These are phyloP conservation scores for Daedaleopsis sinensis DNA, from an alignment of 768 basidiomycete species.

Conservation along the genomic window DNA sequence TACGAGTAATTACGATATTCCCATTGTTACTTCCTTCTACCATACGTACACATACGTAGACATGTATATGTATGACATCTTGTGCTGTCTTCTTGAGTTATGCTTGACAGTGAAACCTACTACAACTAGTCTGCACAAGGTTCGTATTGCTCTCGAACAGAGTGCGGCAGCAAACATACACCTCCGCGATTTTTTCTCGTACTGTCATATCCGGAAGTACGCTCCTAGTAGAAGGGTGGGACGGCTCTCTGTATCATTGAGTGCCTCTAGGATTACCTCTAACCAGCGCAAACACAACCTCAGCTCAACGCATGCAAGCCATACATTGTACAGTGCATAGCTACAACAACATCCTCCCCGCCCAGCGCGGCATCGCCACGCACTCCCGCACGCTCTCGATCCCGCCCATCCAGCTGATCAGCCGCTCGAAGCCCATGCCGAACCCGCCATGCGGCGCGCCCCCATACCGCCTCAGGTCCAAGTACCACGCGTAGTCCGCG, in stretches of 20 bases:
- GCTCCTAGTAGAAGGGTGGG: too few species aligned
- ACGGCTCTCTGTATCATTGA: too few species aligned
- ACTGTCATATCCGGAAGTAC: too few species aligned
- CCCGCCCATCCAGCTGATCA: conserved; percentile 86
- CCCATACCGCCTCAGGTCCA: conserved; percentile 82
- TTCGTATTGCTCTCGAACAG: too few species aligned
- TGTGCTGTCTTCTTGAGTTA: background rate
- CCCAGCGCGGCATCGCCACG: conserved; percentile 90
- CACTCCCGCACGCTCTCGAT: conserved; percentile 92
- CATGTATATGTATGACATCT: background rate
- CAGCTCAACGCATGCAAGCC: too few species aligned
- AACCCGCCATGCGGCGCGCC: conserved; percentile 94
- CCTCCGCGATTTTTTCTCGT: too few species aligned
- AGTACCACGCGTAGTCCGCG: conserved; percentile 66
- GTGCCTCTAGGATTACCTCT: too few species aligned
- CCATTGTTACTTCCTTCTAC: background rate
- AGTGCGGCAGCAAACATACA: too few species aligned
- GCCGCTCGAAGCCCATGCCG: conserved; percentile 93
- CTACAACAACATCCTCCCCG: conserved; percentile 72
- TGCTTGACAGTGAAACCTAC: too few species aligned
- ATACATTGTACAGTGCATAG: too few species aligned
- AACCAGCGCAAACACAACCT: background rate
- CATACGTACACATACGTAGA: background rate
- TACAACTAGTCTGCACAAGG: too few species aligned
- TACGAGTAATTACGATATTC: conserved; percentile 1